Evolutionary conservation across 2,329 filamentous ascomycete genomes (phyloP).

Genomic region (Penicillium sp.): DNA sequence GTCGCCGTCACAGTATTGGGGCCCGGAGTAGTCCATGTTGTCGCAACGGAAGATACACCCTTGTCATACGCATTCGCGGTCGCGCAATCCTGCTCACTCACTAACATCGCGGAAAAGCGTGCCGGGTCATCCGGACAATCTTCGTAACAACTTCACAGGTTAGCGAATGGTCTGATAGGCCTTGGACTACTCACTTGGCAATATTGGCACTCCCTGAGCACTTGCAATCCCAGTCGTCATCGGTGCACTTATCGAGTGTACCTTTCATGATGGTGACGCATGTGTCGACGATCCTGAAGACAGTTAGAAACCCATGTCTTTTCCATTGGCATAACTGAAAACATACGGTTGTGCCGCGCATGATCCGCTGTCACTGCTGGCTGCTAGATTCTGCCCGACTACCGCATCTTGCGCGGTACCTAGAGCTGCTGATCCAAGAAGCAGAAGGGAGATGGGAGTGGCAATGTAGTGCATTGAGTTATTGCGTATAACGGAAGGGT

Average conservation of each 20-base stretch:
- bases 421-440: background rate
- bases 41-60: slow-evolving; percentile 13
- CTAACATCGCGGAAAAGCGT: slow-evolving; percentile 11
- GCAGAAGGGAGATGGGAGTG: background rate
- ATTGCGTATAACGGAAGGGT: too few species aligned
- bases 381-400: background rate
- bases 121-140: slow-evolving; percentile 19
- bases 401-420: background rate
- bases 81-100: slow-evolving; percentile 17
- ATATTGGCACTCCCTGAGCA: slow-evolving; percentile 21
- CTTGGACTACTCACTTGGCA: slow-evolving; percentile 16
- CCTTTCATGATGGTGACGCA: slow-evolving; percentile 17
- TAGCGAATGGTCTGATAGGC: background rate
- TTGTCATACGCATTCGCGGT: slow-evolving; percentile 23
- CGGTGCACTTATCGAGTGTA: slow-evolving; percentile 10
- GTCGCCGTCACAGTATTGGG: background rate
- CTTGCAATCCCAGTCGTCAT: slow-evolving; percentile 23
- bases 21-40: slow-evolving; percentile 2
- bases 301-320: background rate
- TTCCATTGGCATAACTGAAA: background rate
- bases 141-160: slow-evolving; percentile 18
- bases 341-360: background rate
- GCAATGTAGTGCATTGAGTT: background rate
- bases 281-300: slow-evolving; percentile 16
- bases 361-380: background rate